Evolutionary conservation across 148 eudicot species (phyloP), one percentile per base, ranked within the genome.

Genomic region (Selenicereus undatus): DNA sequence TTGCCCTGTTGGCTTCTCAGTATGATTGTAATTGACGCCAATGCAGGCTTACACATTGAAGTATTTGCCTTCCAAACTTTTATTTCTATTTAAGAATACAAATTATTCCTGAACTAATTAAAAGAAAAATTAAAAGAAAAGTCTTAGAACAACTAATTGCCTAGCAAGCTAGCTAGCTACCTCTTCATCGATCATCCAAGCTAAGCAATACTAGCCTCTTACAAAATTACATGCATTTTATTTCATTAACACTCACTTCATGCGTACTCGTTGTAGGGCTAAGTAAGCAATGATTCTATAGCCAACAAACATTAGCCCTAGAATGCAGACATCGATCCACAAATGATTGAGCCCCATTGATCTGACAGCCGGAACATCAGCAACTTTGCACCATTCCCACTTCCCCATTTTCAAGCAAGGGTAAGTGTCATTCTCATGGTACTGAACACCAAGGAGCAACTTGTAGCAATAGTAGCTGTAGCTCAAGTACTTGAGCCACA

Each of bases 401-500:
- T 82, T 82, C 11, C 80, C 87, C 82, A 74, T 78, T 29, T 86
- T 85, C 50, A 87, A 80, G 77, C 99, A 97, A 84, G 93, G 94
- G n/a, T 97, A 97, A 10, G 84, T 81, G 71, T 97, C 99, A 20
- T 88, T 51, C 65, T 90, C 92, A 52, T 80, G 82, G 89, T 94
- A 97, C 80, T 97, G 98, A 39, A 94, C 90, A 35, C 99, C 99
- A 20, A 97, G 89, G 29, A 97, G 92, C 45, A 97, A 93, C 81
- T 89, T 94, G 83, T 88, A 97, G 81, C 99, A 94, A 77, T 97
- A 97, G 86, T 92, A 97, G 89, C 99, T 94, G 77, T 92, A 97
- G 86, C 99, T 97, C 85, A 97, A 85, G 88, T 94, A 97, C 90
- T 92, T 97, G 14, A 94, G 87, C 99, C 99, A 97, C 70, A 90